Percentiles rank a stretch among this genome's conserved stretches.
Evolutionary conservation across 257 asterid species (phyloP).

Genomic region (Solanum okadae): DNA sequence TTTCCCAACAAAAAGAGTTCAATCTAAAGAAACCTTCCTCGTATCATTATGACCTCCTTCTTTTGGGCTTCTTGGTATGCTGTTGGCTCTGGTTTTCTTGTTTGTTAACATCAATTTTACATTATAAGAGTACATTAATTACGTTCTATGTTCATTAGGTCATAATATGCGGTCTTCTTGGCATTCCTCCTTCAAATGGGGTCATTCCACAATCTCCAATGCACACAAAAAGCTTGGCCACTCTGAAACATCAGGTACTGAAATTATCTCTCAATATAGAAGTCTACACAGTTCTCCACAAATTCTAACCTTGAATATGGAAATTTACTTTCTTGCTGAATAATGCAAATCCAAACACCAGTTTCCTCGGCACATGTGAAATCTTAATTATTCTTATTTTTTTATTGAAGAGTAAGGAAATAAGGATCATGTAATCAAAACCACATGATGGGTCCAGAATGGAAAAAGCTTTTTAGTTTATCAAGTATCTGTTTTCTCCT

Average conservation of each 20-base stretch:
- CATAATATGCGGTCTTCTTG: conserved; percentile 84
- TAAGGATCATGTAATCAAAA: background rate
- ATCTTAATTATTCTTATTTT: background rate
- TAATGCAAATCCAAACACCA: background rate
- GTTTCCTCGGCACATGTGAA: background rate
- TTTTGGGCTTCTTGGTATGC: conserved; percentile 86
- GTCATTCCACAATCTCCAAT: conserved; percentile 99
- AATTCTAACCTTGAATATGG: background rate
- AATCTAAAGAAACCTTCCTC: conserved; percentile 89
- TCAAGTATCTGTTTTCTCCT: background rate
- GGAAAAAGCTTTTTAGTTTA: background rate
- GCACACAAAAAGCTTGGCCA: conserved; percentile 96
- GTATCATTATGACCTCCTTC: conserved; percentile 93
- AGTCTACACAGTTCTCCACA: background rate
- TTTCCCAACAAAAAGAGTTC: conserved; percentile 88
- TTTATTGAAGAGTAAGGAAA: background rate
- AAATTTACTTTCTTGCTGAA: background rate
- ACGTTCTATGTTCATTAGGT: conserved; percentile 31
- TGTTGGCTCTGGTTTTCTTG: background rate
- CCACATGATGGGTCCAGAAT: background rate
- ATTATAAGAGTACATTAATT: background rate
- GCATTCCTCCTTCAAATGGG: conserved; percentile 98
- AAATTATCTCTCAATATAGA: background rate
- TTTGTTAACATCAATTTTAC: background rate
- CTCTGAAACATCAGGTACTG: conserved; percentile 88